Evolutionary conservation across 2,329 filamentous ascomycete genomes (phyloP).

Genomic region (Bisporella sp.): DNA sequence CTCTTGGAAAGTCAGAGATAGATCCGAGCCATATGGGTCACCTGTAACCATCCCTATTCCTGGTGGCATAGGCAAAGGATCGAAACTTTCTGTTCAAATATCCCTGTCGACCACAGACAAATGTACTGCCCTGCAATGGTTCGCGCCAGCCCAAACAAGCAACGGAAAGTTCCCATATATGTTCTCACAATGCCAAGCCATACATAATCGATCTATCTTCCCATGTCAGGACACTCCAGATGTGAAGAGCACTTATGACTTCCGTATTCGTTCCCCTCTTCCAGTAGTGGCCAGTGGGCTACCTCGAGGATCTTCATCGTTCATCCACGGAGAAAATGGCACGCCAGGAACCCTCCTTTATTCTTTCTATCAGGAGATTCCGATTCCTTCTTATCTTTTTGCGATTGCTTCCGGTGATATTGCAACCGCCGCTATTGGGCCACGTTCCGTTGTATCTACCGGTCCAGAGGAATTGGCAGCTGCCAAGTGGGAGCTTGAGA

Average conservation of each 20-base stretch:
- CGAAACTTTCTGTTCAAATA: conserved; percentile 52
- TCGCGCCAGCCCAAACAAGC: conserved; percentile 86
- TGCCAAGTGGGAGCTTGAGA: conserved; percentile 87
- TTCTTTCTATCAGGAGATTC: conserved; percentile 81
- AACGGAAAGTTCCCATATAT: conserved; percentile 96
- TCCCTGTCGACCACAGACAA: conserved; percentile 73
- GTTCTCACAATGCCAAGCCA: conserved; percentile 97
- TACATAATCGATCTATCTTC: conserved; percentile 88
- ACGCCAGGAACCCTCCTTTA: conserved; percentile 55
- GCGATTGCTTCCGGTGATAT: conserved; percentile 87
- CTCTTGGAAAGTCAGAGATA: conserved; percentile 59
- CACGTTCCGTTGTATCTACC: conserved; percentile 76
- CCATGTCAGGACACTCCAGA: conserved; percentile 97
- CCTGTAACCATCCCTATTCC: conserved; percentile 61
- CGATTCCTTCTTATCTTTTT: conserved; percentile 91
- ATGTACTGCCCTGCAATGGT: conserved; percentile 92
- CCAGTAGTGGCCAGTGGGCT: conserved; percentile 91
- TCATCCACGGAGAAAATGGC: conserved; percentile 44
- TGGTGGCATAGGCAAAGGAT: conserved; percentile 44
- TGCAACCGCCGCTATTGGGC: conserved; percentile 76
- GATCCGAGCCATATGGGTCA: conserved; percentile 66
- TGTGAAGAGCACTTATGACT: conserved; percentile 91
- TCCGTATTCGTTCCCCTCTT: conserved; percentile 78
- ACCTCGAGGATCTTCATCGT: conserved; percentile 43
- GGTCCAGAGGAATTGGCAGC: conserved; percentile 79